A percentile compares a stretch with the other conserved stretches of the same genome.
Evolutionary conservation across 2,329 filamentous ascomycete species (phyloP).

Genomic region (Lachnellula hyalina): DNA sequence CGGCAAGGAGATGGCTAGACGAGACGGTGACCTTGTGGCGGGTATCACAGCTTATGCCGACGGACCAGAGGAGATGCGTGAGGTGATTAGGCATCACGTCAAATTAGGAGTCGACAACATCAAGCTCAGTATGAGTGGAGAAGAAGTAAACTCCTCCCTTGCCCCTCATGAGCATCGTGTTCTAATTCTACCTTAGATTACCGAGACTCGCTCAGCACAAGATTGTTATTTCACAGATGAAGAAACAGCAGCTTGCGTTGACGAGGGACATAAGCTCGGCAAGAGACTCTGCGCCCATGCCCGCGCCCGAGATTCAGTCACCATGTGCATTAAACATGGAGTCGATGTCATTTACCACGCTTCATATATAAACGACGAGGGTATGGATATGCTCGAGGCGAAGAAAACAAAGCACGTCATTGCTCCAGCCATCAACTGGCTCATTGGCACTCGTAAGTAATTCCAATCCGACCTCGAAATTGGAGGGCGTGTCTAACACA

Average conservation of each 20-base stretch:
- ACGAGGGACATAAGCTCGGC: slow-evolving; percentile 37
- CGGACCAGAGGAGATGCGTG: slow-evolving; percentile 37
- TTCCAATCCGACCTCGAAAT: background rate
- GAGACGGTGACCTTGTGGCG: slow-evolving; percentile 39
- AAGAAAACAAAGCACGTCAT: slow-evolving; percentile 36
- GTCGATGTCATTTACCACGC: slow-evolving; percentile 44
- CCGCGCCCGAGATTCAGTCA: slow-evolving; percentile 38
- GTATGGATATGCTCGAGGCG: slow-evolving; percentile 36
- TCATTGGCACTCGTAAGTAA: slow-evolving; percentile 31
- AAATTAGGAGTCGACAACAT: slow-evolving; percentile 39
- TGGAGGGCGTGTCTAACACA: background rate
- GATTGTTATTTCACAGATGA: slow-evolving; percentile 41
- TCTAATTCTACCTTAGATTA: slow-evolving; percentile 10
- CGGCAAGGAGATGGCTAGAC: slow-evolving; percentile 42
- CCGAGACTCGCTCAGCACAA: slow-evolving; percentile 33
- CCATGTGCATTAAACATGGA: slow-evolving; percentile 38
- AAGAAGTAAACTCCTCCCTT: slow-evolving; percentile 14
- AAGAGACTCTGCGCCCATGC: slow-evolving; percentile 39
- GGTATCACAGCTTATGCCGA: slow-evolving; percentile 34
- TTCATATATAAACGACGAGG: slow-evolving; percentile 38
- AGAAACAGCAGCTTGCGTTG: slow-evolving; percentile 42
- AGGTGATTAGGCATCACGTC: slow-evolving; percentile 34
- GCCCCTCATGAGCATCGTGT: background rate
- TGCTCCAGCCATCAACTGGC: slow-evolving; percentile 39
- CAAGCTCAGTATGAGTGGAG: slow-evolving; percentile 37